Evolutionary conservation across 2,329 filamentous ascomycete genomes (phyloP).

Genomic region (Aspergillus calidoustus): DNA sequence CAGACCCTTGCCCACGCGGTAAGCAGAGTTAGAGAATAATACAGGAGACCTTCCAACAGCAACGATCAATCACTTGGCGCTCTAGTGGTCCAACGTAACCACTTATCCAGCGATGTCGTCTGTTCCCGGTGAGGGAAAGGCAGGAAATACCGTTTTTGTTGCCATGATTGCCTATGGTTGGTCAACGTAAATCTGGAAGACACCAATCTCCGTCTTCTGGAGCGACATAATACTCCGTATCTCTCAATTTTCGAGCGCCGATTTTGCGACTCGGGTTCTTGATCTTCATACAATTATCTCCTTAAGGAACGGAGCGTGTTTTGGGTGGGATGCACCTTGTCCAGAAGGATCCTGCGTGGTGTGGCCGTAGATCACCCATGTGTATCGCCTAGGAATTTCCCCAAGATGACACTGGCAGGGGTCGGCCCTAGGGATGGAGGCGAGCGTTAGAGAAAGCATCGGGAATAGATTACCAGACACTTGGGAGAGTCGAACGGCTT

Average conservation of each 20-base stretch:
- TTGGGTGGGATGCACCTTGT: not conserved
- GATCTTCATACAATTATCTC: not conserved
- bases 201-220: not conserved
- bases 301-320: slow-evolving; percentile 9
- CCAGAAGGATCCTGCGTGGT: slow-evolving; percentile 1
- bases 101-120: not conserved
- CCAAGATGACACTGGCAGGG: not conserved
- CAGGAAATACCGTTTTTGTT: not conserved
- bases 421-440: not conserved
- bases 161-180: not conserved
- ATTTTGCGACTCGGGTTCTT: not conserved
- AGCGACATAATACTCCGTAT: not conserved
- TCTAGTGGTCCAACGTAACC: not conserved
- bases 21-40: not conserved
- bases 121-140: not conserved
- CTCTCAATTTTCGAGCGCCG: not conserved
- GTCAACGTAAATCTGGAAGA: not conserved
- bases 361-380: not conserved
- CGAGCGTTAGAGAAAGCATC: not conserved
- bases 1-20: not conserved
- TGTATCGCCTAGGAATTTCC: not conserved
- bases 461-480: slow-evolving; percentile 13
- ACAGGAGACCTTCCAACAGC: not conserved
- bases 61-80: not conserved
- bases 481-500: slow-evolving; percentile 8